Base-by-base conservation (phyloP, 78 protist species). In the Dictyostelium purpureum region DNA sequence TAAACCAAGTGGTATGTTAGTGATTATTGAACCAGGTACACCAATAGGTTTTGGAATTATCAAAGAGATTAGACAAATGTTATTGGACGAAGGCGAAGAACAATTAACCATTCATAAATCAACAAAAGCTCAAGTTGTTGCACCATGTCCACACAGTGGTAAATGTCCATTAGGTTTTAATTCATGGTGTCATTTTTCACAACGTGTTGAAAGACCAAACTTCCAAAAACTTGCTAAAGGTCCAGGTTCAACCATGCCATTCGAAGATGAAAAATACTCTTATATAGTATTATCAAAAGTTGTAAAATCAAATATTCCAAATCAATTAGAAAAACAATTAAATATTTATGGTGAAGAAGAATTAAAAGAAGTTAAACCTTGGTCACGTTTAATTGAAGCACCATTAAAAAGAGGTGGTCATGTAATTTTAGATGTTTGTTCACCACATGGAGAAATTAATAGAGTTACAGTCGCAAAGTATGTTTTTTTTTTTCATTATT, bases 111-210 rank as follows among this genome's bases (percentile, higher is more conserved):
- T 63, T 1, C 63, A 75, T 33, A 79, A 73, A 37, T 52, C 37
- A 18, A 2, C 37, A 14, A 47, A 37, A n/a, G 90, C 90, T 18
- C 90, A 77, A 71, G 87, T 74, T 21, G 61, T 83, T n/a, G 63
- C 79, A 18, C 96, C 87, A 61, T 94, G 96, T 66, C 92, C 96
- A 69, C 96, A 94, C 59, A 47, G 70, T 54, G 81, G 42, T 18
- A 18, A 49, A 11, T 94, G 96, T 65, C 96, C 96, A 38, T 79
- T 94, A 89, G 67, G 75, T 14, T 19, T 33, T 12, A 70, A 74
- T 1, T 78, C 90, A 28, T 94, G 96, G 96, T 94, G 96, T 63
- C 96, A 94, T 66, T 94, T 94, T 65, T 81, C 91, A 6, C 96
- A 94, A 65, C 61, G 96, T 65, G 88, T 87, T 33, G 89, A 51